A percentile compares a stretch with the other conserved stretches of the same genome.
phyloP scores from a whole-genome alignment of 1,284 basidiomycete species.

The Inonotus hispidus region DNA sequence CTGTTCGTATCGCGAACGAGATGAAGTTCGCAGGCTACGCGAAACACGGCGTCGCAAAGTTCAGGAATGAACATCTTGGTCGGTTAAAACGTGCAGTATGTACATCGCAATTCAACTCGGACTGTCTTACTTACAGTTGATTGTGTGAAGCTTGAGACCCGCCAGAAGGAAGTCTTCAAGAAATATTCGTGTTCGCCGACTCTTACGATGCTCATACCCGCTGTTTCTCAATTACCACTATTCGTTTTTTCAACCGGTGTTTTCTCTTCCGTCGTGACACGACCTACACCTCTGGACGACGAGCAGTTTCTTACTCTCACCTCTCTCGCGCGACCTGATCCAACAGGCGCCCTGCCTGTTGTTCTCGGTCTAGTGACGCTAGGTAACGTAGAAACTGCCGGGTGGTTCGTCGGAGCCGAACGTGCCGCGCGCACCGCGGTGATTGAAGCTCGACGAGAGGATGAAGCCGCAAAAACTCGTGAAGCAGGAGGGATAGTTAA shows the following conservation, averaged over 20 bases:
- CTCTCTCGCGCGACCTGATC: constrained; percentile 64
- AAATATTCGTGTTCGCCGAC: constrained; percentile 54
- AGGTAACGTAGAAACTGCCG: constrained; percentile 71
- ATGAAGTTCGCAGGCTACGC: constrained; percentile 53
- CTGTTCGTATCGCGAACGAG: constrained; percentile 46
- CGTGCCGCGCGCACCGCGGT: constrained; percentile 30
- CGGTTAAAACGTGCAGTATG: constrained; percentile 30
- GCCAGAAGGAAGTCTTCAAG: constrained; percentile 54
- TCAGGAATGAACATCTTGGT: constrained; percentile 43
- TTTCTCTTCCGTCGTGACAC: constrained; percentile 49
- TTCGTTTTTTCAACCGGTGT: constrained; percentile 62
- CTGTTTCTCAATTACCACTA: constrained; percentile 65
- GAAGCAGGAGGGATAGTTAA: constrained; percentile 28
- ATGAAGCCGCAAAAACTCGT: constrained; percentile 38
- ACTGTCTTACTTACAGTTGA: not conserved
- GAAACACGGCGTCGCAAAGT: constrained; percentile 46
- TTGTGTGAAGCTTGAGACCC: constrained; percentile 42
- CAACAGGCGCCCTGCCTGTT: constrained; percentile 65
- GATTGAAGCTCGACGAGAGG: constrained; percentile 39
- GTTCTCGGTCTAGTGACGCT: constrained; percentile 67
- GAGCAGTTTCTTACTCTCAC: constrained; percentile 72
- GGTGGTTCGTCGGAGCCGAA: constrained; percentile 60
- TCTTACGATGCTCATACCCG: constrained; percentile 56
- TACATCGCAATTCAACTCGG: not conserved
- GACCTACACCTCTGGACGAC: constrained; percentile 61